Evolutionary conservation across 1,284 basidiomycete genomes (phyloP), one percentile per base, ranked within the genome.

Genomic region (Singerocomus rubriflavus): DNA sequence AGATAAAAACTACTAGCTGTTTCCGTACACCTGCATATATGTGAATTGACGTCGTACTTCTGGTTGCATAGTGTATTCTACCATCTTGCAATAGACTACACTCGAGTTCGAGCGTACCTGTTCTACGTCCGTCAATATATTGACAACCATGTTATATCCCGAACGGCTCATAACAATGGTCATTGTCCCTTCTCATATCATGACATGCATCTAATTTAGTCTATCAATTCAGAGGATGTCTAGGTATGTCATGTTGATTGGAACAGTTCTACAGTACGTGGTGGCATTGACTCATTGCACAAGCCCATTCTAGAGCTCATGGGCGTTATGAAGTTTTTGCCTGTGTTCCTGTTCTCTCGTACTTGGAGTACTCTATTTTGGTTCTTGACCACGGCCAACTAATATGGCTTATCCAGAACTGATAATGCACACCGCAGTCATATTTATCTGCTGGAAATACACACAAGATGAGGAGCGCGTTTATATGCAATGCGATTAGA

Each of bases 1-100:
- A 39, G 65, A 66, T 48, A 70, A 52, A 46, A 61, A 10, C 2
- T 58, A 40, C 41, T 66, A 63, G 16, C 4, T 31, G 3, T 30
- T 46, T 41, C 25, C 6, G 48, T 60, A 57, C 32, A 36, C 12
- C 9, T 7, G 10, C 59, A 36, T 39, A 17, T 12, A 3, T 38
- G 33, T 32, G 33, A 34, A 44, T 44, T 21, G 17, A 57, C 14
- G 2, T 37, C 49, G 31, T 52, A 44, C 33, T 36, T 27, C 26
- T 57, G 37, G 6, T 11, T 16, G 21, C 12, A n/a, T 13, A 16
- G 11, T 31, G 27, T 46, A 16, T 16, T 25, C 13, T 5, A 4
- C 16, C 27, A 45, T 43, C 44, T 4, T 3, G 21, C 31, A 35
- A 21, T 16, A 25, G 13, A 29, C 6, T 14, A 5, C 44, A 12